phyloP scores from a whole-genome alignment of 768 basidiomycete genomes.

The Nidula microcarpa region DNA sequence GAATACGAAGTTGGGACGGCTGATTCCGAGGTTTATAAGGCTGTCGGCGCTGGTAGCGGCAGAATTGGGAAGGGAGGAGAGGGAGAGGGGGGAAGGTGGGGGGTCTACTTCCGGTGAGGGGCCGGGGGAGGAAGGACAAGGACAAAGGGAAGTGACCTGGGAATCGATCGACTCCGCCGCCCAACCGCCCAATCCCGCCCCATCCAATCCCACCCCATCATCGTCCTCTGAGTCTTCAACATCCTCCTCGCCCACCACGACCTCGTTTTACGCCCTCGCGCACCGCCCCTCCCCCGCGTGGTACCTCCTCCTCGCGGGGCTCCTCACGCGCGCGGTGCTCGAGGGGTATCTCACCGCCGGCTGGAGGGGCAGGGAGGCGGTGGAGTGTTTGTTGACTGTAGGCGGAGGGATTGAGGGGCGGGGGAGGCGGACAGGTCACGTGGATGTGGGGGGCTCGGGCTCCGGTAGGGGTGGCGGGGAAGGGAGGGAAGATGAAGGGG shows the following conservation, averaged over 20 bases:
- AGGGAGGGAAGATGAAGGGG: not conserved
- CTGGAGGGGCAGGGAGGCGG: constrained; percentile 71
- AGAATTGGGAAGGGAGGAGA: constrained; percentile 71
- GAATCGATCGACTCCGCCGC: constrained; percentile 2
- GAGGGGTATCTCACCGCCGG: constrained; percentile 83
- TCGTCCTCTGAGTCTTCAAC: no score
- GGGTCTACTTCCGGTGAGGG: constrained; percentile 12
- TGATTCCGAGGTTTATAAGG: constrained; percentile 70
- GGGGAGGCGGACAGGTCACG: no score
- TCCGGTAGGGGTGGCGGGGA: constrained; percentile 2
- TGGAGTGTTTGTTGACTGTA: constrained; percentile 70
- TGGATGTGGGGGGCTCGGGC: not conserved
- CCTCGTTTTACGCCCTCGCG: constrained; percentile 24
- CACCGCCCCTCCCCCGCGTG: constrained; percentile 71
- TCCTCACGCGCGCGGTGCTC: constrained; percentile 78
- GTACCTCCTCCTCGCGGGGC: constrained; percentile 75
- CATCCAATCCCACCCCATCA: not conserved
- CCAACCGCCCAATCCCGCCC: not conserved
- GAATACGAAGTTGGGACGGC: constrained; percentile 63
- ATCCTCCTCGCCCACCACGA: not conserved
- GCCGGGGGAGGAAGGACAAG: constrained; percentile 19
- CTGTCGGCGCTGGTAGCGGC: constrained; percentile 76
- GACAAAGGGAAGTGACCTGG: constrained; percentile 6
- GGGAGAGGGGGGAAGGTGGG: constrained; percentile 43
- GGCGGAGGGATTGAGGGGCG: constrained; percentile 49